Evolutionary conservation across 306 rosid genomes (phyloP), one percentile per base, ranked within the genome.

Genomic region (Citrullus colocynthis): DNA sequence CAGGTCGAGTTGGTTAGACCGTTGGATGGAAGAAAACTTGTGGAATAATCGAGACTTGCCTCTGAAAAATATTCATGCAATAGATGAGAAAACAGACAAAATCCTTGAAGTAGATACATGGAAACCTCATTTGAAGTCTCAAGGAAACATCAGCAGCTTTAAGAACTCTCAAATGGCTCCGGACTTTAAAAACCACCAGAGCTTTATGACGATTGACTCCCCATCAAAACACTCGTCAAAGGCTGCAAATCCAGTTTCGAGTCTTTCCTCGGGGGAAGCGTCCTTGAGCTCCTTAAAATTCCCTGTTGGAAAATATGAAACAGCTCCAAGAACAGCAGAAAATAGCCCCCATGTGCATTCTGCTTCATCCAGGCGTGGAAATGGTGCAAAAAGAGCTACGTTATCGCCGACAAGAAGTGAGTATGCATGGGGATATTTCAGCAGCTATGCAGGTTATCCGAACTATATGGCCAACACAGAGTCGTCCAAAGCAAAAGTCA

Each of bases 101-200:
- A 88, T 92, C 81, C 97, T 95, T 17, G 99, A 95, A 89, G 96
- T 95, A 41, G 99, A 95, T 82, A 92, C 97, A 20, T 92, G 99
- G 99, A 90, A 89, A 84, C 93, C 97, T 70, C 89, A 86, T 83
- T 57, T 90, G 83, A 87, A 80, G 51, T 64, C 89, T 48, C 88
- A 80, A 24, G 80, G 83, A 9, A 78, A 74, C 77, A 67, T 67
- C 34, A 84, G 54, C 80, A 73, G 86, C 74, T 87, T 79, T 62
- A 85, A 87, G 65, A 37, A 84, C 32, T 13, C 92, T 48, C 90
- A 87, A 45, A 34, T 83, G 79, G 52, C 89, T 74, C 83, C 86
- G 17, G 87, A 86, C 77, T 73, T 74, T 76, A 74, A 58, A 56
- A 80, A 74, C 52, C 85, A 74, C 51, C 85, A 82, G 59, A 80